Evolutionary conservation across 192 early-diverging fungal genomes (phyloP).

Genomic region (Gaertneriomyces sp.): DNA sequence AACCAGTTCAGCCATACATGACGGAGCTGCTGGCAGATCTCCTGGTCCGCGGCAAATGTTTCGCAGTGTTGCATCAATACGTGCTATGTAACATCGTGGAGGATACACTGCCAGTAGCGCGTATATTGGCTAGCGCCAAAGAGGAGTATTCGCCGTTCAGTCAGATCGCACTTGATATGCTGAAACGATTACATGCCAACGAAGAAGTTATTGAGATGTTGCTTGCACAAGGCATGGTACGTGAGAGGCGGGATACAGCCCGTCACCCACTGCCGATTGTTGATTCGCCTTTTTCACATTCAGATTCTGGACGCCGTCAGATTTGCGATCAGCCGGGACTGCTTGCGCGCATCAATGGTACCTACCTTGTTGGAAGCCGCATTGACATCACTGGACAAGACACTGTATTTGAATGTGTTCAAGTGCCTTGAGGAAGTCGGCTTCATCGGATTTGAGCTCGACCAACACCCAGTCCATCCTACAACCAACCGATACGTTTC

Average conservation of each 20-base stretch:
- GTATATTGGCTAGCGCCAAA: constrained; percentile 10
- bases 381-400: constrained; percentile 28
- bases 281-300: not conserved
- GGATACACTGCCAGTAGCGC: constrained; percentile 29
- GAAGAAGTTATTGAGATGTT: constrained; percentile 30
- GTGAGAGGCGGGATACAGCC: not conserved
- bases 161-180: constrained; percentile 34
- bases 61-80: constrained; percentile 27
- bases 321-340: constrained; percentile 20
- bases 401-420: constrained; percentile 48
- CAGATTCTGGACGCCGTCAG: constrained; percentile 42
- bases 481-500: constrained; percentile 29
- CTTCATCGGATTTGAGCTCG: constrained; percentile 20
- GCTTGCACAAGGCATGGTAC: constrained; percentile 24
- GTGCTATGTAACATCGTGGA: constrained; percentile 31
- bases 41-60: constrained; percentile 14
- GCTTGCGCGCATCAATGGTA: constrained; percentile 7
- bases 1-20: constrained; percentile 18
- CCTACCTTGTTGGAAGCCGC: constrained; percentile 39
- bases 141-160: constrained; percentile 13
- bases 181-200: constrained; percentile 25
- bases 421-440: constrained; percentile 41
- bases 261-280: not conserved
- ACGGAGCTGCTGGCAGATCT: constrained; percentile 28
- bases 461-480: not conserved